A percentile compares a stretch with the other conserved stretches of the same genome.
phyloP scores from a whole-genome alignment of 1,284 basidiomycete genomes.

The Cutaneotrichosporon daszewskae region DNA sequence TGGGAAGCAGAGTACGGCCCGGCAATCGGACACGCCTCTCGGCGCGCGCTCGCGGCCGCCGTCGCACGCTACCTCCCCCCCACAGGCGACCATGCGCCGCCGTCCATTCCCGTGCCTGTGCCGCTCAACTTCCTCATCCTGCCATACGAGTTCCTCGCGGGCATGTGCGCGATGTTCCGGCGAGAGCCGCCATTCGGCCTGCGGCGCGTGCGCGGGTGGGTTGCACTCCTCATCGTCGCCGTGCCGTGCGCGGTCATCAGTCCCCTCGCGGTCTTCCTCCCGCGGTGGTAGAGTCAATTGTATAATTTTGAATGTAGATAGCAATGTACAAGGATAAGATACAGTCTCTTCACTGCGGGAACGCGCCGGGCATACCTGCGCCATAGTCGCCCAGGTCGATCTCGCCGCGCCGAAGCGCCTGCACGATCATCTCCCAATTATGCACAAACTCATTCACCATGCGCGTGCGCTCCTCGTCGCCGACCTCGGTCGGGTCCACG shows the following conservation, averaged over 20 bases:
- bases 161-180: conserved; percentile 3
- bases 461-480: conserved; percentile 9
- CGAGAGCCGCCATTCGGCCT: conserved; percentile 9
- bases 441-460: conserved; percentile 12
- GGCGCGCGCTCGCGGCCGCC: conserved; percentile 15
- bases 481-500: conserved; percentile 9
- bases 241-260: conserved; percentile 10
- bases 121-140: conserved; percentile 23
- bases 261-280: conserved; percentile 9
- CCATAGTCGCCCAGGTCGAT: conserved; percentile 8
- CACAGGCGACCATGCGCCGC: conserved; percentile 8
- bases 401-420: conserved; percentile 8
- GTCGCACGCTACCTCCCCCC: conserved; percentile 17
- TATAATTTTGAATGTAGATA: background rate
- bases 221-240: conserved; percentile 15
- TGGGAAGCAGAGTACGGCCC: conserved; percentile 22
- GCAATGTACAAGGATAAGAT: too few species aligned
- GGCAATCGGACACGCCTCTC: conserved; percentile 8
- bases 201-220: conserved; percentile 14
- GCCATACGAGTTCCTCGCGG: conserved; percentile 16
- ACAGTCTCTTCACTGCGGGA: conserved; percentile 5
- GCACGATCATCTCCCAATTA: conserved; percentile 15
- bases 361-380: conserved; percentile 13
- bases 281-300: background rate
- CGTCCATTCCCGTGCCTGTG: conserved; percentile 11